phyloP scores from a whole-genome alignment of 2,329 filamentous ascomycete species.

The Gyromitra esculenta region DNA sequence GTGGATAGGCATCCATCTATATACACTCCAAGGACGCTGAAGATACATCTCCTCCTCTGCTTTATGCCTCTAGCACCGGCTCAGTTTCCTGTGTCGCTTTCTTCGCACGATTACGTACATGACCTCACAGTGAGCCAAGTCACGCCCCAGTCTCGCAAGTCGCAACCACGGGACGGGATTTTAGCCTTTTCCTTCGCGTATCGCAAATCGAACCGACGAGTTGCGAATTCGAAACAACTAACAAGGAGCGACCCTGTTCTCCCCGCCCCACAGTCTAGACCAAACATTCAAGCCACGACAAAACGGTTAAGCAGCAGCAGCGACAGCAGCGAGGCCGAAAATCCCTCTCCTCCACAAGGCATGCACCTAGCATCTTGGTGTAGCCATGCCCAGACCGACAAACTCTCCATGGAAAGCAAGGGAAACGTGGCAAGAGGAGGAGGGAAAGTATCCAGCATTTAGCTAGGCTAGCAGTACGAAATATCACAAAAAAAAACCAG shows the following conservation, averaged over 20 bases:
- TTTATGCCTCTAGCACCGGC: not conserved
- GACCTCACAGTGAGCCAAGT: slow-evolving; percentile 12
- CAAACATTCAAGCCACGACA: not conserved
- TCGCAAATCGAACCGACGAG: slow-evolving; percentile 11
- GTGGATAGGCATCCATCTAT: not conserved
- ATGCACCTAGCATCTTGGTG: not conserved
- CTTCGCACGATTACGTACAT: slow-evolving; percentile 7
- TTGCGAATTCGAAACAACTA: slow-evolving; percentile 1
- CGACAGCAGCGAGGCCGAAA: slow-evolving; percentile 5
- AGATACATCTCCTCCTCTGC: not conserved
- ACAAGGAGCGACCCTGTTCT: slow-evolving; percentile 17
- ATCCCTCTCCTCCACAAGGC: not conserved
- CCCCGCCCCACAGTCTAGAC: slow-evolving; percentile 24
- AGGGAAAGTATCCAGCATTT: no score
- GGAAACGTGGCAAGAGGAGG: no score
- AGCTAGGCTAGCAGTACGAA: no score
- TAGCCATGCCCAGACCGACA: not conserved
- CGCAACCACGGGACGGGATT: slow-evolving; percentile 21
- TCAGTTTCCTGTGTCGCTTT: not conserved
- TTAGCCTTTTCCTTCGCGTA: slow-evolving; percentile 35
- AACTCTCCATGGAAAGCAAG: not conserved
- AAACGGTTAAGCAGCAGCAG: not conserved
- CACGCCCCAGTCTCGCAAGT: slow-evolving; percentile 23
- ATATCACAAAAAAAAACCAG: no score
- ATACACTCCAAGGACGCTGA: not conserved